A percentile compares a stretch with the other conserved stretches of the same genome.
Conservation (phyloP, 257 asterid species). For the Vinca minor region DNA sequence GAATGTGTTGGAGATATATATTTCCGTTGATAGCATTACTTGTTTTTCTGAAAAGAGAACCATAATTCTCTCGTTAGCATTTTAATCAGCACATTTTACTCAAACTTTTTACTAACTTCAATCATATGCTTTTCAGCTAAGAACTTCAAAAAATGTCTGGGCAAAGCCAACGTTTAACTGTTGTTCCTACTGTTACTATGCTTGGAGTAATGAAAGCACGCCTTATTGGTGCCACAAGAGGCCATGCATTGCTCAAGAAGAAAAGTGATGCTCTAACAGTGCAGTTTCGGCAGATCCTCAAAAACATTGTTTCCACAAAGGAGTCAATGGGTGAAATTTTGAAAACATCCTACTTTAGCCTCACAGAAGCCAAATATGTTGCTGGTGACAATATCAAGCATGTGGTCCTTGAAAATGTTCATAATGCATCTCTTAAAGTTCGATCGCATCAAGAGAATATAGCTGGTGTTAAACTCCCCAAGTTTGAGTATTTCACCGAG, state of each 20-base stretch:
- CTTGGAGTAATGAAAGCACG: constrained; percentile 46
- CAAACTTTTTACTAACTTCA: not conserved
- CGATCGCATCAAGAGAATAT: constrained; percentile 37
- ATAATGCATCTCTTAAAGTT: constrained; percentile 36
- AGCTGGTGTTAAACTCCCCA: constrained; percentile 47
- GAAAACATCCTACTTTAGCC: constrained; percentile 33
- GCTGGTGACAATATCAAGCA: constrained; percentile 47
- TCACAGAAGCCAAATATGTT: constrained; percentile 39
- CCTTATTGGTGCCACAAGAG: constrained; percentile 45
- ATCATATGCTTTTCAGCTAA: constrained; percentile 10
- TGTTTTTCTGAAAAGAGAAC: not conserved
- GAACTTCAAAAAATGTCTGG: constrained; percentile 32
- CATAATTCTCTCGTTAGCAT: not conserved
- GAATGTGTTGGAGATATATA: not conserved
- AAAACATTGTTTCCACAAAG: constrained; percentile 35
- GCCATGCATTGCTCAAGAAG: constrained; percentile 45
- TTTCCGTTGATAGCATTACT: not conserved
- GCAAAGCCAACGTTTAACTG: constrained; percentile 36
- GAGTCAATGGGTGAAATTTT: constrained; percentile 43
- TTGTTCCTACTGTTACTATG: constrained; percentile 45
- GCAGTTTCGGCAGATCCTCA: constrained; percentile 42
- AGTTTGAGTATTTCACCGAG: constrained; percentile 34
- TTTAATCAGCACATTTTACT: not conserved
- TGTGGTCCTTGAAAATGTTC: constrained; percentile 41
- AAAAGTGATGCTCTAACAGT: constrained; percentile 47